A percentile compares a stretch with the other conserved stretches of the same genome.
Evolutionary conservation across 306 rosid species (phyloP).

Genomic region (Gleditsia sinensis): DNA sequence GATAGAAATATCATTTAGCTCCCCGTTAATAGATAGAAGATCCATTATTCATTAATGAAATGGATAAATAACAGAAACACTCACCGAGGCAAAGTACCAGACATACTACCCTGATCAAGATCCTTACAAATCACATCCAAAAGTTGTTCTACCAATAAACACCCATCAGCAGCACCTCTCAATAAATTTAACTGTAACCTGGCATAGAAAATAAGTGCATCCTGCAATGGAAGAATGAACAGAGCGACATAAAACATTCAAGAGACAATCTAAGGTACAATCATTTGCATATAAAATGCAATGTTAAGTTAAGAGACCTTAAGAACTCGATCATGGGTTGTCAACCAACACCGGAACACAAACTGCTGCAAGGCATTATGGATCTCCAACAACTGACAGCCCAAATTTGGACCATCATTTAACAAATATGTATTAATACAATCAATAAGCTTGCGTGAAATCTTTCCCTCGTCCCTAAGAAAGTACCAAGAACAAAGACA

Average conservation of each 20-base stretch:
- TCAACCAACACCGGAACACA: constrained; percentile 80
- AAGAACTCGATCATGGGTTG: constrained; percentile 86
- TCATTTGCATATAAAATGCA: constrained; percentile 30
- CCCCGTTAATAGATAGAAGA: constrained; percentile 26
- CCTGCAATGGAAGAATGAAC: constrained; percentile 54
- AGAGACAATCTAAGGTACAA: constrained; percentile 10
- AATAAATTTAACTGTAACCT: constrained; percentile 73
- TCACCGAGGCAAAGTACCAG: constrained; percentile 61
- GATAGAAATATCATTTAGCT: constrained; percentile 29
- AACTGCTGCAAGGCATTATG: constrained; percentile 75
- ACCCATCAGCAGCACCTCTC: constrained; percentile 65
- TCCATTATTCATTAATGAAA: constrained; percentile 18
- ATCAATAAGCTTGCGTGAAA: constrained; percentile 86
- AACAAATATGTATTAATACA: constrained; percentile 79
- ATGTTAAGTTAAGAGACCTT: constrained; percentile 52
- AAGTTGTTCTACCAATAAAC: constrained; percentile 71
- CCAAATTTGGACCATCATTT: constrained; percentile 94
- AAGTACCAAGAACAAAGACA: constrained; percentile 31
- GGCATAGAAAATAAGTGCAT: constrained; percentile 73
- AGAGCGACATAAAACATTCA: neutral
- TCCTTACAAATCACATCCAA: constrained; percentile 86
- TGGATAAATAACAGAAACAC: constrained; percentile 34
- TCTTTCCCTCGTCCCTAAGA: constrained; percentile 84
- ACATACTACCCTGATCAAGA: constrained; percentile 75
- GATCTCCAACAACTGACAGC: constrained; percentile 60